These are phyloP conservation scores for Kodamaea neixiangensis DNA, from an alignment of 805 yeast genomes.

Conservation along the genomic window DNA sequence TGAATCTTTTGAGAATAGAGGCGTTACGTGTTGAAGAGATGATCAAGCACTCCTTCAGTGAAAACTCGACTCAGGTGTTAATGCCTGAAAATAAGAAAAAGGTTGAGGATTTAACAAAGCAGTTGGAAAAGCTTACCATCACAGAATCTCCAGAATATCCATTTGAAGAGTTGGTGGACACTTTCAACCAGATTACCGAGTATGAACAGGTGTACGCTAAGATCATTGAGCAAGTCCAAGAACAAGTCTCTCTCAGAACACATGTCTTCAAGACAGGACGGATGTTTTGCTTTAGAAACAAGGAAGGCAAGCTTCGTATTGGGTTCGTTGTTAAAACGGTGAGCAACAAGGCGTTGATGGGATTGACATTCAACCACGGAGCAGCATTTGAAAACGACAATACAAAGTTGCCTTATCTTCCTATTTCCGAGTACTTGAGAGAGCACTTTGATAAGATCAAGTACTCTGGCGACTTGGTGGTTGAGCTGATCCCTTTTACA, in stretches of 20 bases:
- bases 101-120: constrained; percentile 53
- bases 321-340: constrained; percentile 58
- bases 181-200: constrained; percentile 46
- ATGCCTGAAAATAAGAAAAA: constrained; percentile 81
- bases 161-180: constrained; percentile 43
- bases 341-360: constrained; percentile 31
- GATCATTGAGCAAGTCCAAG: constrained; percentile 50
- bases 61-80: constrained; percentile 80
- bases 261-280: constrained; percentile 54
- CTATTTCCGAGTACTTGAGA: constrained; percentile 31
- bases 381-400: constrained; percentile 25
- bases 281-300: constrained; percentile 58
- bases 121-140: constrained; percentile 41
- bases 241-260: constrained; percentile 49
- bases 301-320: constrained; percentile 37
- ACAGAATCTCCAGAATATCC: constrained; percentile 39
- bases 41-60: constrained; percentile 95
- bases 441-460: constrained; percentile 38
- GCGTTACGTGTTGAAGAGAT: constrained; percentile 96
- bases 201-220: constrained; percentile 47
- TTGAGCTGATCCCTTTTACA: constrained; percentile 41
- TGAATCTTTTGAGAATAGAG: constrained; percentile 87
- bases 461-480: constrained; percentile 34
- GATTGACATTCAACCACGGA: constrained; percentile 51
- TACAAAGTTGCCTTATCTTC: constrained; percentile 38